phyloP scores from a whole-genome alignment of 2,329 filamentous ascomycete species.

The Colletotrichum trifolii region DNA sequence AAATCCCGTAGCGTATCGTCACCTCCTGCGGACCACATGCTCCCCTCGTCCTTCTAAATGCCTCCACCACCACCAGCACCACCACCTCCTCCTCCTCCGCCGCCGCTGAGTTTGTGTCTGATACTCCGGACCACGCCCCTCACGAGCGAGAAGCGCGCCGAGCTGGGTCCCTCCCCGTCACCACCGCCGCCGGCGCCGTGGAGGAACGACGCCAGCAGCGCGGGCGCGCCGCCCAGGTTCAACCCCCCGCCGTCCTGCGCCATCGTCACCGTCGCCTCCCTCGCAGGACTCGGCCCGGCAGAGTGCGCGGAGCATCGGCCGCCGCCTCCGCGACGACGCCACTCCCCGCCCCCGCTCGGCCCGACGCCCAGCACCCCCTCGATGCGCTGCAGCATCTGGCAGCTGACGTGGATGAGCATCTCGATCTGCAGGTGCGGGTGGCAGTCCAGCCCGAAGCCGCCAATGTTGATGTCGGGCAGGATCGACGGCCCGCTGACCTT shows the following conservation, averaged over 20 bases:
- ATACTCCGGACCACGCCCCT: conserved; percentile 1
- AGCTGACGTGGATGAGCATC: conserved; percentile 16
- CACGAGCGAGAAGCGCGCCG: conserved; percentile 1
- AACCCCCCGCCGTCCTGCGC: background rate
- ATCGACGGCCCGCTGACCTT: background rate
- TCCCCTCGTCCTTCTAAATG: too few species aligned
- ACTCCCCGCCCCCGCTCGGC: too few species aligned
- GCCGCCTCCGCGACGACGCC: too few species aligned
- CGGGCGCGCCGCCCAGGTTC: background rate
- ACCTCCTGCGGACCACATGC: too few species aligned
- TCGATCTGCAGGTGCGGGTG: conserved; percentile 14
- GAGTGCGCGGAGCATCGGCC: too few species aligned
- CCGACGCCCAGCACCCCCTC: conserved; percentile 4
- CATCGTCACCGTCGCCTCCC: too few species aligned
- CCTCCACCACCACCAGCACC: too few species aligned
- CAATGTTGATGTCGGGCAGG: background rate
- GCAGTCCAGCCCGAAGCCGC: background rate
- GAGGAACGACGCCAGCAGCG: background rate
- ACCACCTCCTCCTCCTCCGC: too few species aligned
- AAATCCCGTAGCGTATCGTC: too few species aligned
- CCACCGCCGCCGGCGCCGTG: background rate
- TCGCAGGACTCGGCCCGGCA: too few species aligned
- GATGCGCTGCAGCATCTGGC: conserved; percentile 6
- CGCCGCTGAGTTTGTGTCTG: background rate
- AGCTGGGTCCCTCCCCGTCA: background rate